These are phyloP conservation scores for Rhytidiadelphus loreus DNA, from an alignment of 225 moss, liverwort and hornwort genomes.

Conservation along the genomic window DNA sequence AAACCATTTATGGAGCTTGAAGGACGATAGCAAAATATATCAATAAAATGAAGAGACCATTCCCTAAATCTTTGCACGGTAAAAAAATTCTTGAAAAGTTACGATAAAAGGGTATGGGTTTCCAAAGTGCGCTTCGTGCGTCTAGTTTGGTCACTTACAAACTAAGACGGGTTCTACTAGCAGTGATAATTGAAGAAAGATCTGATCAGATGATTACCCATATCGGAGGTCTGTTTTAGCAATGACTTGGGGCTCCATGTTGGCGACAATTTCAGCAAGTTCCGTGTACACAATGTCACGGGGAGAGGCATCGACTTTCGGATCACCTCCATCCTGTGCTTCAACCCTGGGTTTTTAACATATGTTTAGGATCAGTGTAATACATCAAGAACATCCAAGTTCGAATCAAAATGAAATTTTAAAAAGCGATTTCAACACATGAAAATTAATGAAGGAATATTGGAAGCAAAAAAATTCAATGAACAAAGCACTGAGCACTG, in stretches of 20 bases:
- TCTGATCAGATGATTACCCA: conserved; percentile 40
- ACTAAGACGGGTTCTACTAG: background rate
- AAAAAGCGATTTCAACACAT: background rate
- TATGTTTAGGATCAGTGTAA: background rate
- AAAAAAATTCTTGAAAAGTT: background rate
- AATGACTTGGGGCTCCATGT: conserved; percentile 55
- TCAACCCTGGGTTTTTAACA: conserved; percentile 59
- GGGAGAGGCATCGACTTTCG: conserved; percentile 67
- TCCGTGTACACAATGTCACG: conserved; percentile 90
- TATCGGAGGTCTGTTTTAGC: conserved; percentile 70
- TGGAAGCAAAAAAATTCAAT: background rate
- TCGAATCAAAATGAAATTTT: background rate
- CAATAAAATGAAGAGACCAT: background rate
- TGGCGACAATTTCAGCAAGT: conserved; percentile 58
- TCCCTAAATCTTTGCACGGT: background rate
- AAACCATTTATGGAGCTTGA: background rate
- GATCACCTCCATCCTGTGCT: conserved; percentile 93
- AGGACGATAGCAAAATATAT: background rate
- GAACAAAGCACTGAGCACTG: background rate
- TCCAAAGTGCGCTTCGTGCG: background rate
- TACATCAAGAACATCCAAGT: background rate
- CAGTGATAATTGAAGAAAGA: background rate
- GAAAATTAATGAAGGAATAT: background rate
- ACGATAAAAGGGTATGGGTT: background rate
- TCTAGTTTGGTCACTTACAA: background rate